phyloP scores from a whole-genome alignment of 2,329 filamentous ascomycete species.

The Aspergillus unguis region DNA sequence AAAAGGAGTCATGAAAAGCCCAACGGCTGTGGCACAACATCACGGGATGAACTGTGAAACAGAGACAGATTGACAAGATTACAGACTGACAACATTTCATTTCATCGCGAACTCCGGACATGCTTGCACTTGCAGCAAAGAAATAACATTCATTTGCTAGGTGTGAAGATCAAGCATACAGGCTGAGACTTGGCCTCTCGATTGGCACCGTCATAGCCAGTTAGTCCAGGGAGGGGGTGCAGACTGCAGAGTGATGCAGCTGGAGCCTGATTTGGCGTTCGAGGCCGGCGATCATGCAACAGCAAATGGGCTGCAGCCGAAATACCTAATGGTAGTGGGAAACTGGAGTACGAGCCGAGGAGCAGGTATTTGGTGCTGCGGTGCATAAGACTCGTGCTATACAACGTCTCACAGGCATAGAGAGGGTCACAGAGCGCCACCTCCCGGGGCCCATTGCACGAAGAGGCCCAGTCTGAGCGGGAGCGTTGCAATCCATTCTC shows the following conservation, averaged over 20 bases:
- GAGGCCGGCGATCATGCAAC: too few species aligned
- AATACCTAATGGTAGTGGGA: neutral
- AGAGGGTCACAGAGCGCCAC: too few species aligned
- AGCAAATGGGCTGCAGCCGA: slow-evolving; percentile 1
- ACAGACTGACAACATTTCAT: too few species aligned
- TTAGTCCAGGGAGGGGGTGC: too few species aligned
- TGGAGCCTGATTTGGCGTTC: too few species aligned
- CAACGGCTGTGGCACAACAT: slow-evolving; percentile 10
- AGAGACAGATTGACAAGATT: neutral
- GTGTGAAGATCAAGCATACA: slow-evolving; percentile 5
- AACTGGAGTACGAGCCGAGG: neutral
- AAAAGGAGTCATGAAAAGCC: slow-evolving; percentile 1
- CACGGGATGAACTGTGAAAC: slow-evolving; percentile 8
- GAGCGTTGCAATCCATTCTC: neutral
- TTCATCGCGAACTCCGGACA: neutral
- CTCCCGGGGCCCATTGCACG: neutral
- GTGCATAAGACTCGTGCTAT: neutral
- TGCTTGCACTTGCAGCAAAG: slow-evolving; percentile 11
- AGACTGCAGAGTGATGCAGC: too few species aligned
- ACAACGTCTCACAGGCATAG: neutral
- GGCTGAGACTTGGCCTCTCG: slow-evolving; percentile 1
- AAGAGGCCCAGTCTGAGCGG: neutral
- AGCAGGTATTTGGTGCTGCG: neutral
- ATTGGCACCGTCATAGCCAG: too few species aligned
- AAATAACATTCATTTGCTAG: slow-evolving; percentile 4